Conservation (phyloP, 2,329 filamentous ascomycete species). For the Trichophaea hybrida region DNA sequence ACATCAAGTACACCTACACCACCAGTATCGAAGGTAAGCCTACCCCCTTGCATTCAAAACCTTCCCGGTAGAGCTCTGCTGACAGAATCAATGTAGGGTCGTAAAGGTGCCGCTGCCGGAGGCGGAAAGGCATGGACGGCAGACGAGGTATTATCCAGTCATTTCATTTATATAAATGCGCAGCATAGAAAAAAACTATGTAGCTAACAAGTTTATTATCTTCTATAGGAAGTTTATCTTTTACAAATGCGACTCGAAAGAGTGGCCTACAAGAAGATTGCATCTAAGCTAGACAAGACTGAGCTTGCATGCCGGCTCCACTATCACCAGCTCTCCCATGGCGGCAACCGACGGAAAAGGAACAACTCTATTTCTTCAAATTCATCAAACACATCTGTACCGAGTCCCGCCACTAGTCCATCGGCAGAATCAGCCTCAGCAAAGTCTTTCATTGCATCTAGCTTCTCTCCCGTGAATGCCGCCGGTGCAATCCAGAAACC, state of each 20-base stretch:
- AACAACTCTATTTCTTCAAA: slow-evolving; percentile 55
- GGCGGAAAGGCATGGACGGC: slow-evolving; percentile 73
- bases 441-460: slow-evolving; percentile 27
- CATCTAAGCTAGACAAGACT: slow-evolving; percentile 71
- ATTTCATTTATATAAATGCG: not conserved
- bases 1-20: not conserved
- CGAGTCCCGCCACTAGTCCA: slow-evolving; percentile 33
- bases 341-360: slow-evolving; percentile 65
- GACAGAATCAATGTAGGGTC: slow-evolving; percentile 17
- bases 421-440: slow-evolving; percentile 32
- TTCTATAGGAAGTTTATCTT: slow-evolving; percentile 60
- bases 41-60: not conserved
- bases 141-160: slow-evolving; percentile 50
- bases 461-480: slow-evolving; percentile 35
- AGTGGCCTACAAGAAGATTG: slow-evolving; percentile 85
- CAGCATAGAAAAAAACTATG: not conserved
- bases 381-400: slow-evolving; percentile 39
- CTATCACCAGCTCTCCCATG: slow-evolving; percentile 73
- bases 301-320: slow-evolving; percentile 76
- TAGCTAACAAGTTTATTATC: slow-evolving; percentile 8
- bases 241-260: slow-evolving; percentile 72
- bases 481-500: slow-evolving; percentile 31
- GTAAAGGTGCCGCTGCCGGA: slow-evolving; percentile 36
- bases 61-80: not conserved
- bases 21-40: slow-evolving; percentile 4